Conservation (phyloP, 768 basidiomycete species). For the Boletus sp. region DNA sequence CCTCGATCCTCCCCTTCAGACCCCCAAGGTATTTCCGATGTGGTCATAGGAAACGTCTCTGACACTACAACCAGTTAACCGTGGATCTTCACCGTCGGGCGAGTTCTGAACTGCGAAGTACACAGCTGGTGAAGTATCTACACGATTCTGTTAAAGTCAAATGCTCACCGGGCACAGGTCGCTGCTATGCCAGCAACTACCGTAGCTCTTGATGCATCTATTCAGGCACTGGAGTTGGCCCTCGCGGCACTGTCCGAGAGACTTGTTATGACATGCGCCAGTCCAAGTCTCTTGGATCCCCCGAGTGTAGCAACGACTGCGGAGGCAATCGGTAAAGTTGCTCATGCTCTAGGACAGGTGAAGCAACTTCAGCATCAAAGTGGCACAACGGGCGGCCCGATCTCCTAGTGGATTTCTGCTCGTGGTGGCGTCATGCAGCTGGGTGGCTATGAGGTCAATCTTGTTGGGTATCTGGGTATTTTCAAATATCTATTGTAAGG, state of each 20-base stretch:
- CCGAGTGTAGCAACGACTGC: constrained; percentile 54
- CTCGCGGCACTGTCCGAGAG: constrained; percentile 52
- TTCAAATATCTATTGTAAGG: background rate
- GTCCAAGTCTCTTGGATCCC: constrained; percentile 41
- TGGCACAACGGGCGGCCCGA: constrained; percentile 6
- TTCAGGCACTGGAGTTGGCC: constrained; percentile 50
- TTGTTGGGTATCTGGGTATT: background rate
- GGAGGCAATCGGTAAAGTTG: constrained; percentile 68
- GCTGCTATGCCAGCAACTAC: constrained; percentile 11
- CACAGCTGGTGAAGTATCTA: constrained; percentile 16
- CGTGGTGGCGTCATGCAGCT: constrained; percentile 12
- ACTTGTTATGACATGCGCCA: constrained; percentile 45
- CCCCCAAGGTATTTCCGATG: constrained; percentile 26
- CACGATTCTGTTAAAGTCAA: background rate
- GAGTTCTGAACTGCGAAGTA: constrained; percentile 14
- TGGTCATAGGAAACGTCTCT: background rate
- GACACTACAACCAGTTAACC: constrained; percentile 18
- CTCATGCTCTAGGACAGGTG: constrained; percentile 59
- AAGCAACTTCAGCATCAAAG: constrained; percentile 51
- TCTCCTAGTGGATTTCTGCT: constrained; percentile 10
- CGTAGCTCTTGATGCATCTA: constrained; percentile 30
- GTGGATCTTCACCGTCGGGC: constrained; percentile 16
- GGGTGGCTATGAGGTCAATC: background rate
- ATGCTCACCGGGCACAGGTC: constrained; percentile 18
- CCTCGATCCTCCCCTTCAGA: constrained; percentile 30